Conservation (phyloP, 768 basidiomycete genomes). For the Arthromyces matolae region DNA sequence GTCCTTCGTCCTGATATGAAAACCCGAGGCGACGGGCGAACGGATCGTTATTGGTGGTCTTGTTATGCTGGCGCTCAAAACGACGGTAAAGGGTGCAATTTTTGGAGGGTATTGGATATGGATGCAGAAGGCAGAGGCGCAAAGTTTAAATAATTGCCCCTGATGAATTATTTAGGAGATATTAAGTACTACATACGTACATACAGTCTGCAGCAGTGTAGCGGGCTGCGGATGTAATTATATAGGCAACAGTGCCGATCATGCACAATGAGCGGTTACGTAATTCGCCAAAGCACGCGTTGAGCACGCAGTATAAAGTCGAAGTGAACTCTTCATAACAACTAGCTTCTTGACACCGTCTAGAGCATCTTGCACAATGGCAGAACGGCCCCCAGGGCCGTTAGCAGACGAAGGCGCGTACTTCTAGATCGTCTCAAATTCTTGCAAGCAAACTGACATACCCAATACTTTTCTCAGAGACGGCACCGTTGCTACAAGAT, state of each 20-base stretch:
- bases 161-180: too few species aligned
- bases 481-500: constrained; percentile 60
- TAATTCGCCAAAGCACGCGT: too few species aligned
- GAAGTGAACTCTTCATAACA: too few species aligned
- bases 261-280: too few species aligned
- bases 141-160: not conserved
- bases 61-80: constrained; percentile 82
- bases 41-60: constrained; percentile 73
- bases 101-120: constrained; percentile 74
- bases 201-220: too few species aligned
- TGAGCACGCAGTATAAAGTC: too few species aligned
- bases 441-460: not conserved
- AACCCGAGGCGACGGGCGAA: constrained; percentile 49
- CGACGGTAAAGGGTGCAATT: constrained; percentile 76
- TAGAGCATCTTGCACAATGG: too few species aligned
- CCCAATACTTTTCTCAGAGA: constrained; percentile 49
- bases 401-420: constrained; percentile 53
- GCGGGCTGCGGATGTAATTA: too few species aligned
- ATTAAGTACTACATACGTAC: too few species aligned
- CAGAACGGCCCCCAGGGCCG: constrained; percentile 51
- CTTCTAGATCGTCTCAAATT: constrained; percentile 4
- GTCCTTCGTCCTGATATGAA: constrained; percentile 80
- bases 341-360: too few species aligned
- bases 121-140: constrained; percentile 59
- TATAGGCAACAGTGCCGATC: too few species aligned